Percentiles rank a stretch among this genome's conserved stretches.
Evolutionary conservation across 139 green algal species (phyloP).

Genomic region (Chlorella vulgaris): DNA sequence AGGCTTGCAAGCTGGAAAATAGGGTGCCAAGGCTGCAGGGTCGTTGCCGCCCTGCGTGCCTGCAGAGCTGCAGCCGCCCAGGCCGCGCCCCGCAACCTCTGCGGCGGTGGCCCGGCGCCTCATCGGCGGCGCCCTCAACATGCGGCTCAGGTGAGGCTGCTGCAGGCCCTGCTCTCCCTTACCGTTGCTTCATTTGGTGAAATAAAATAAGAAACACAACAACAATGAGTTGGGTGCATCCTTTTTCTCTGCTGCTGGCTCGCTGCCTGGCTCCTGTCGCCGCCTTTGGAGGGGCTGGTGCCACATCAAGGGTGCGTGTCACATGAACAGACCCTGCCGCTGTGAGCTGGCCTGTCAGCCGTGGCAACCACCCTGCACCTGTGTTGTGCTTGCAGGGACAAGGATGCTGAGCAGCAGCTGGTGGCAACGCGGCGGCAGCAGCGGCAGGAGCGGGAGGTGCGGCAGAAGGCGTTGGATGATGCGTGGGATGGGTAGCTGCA

Average conservation of each 20-base stretch:
- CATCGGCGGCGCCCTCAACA: constrained; percentile 32
- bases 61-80: constrained; percentile 32
- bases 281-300: too few species aligned
- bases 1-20: too few species aligned
- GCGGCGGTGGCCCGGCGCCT: constrained; percentile 30
- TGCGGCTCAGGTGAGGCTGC: not conserved
- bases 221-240: too few species aligned
- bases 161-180: too few species aligned
- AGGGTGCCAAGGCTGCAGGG: too few species aligned
- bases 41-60: too few species aligned
- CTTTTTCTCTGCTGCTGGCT: too few species aligned
- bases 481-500: constrained; percentile 3
- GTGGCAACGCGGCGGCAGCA: constrained; percentile 2
- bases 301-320: too few species aligned
- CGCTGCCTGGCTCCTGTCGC: too few species aligned
- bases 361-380: not conserved
- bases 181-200: too few species aligned
- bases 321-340: not conserved
- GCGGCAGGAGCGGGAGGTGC: constrained; percentile 6
- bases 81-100: constrained; percentile 22
- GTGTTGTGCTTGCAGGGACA: not conserved
- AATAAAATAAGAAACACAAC: not conserved
- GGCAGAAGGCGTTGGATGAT: constrained; percentile 3
- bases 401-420: constrained; percentile 29
- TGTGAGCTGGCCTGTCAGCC: not conserved